Base-by-base conservation (phyloP, 495 filamentous ascomycete species). In the Aspergillus campestris region DNA sequence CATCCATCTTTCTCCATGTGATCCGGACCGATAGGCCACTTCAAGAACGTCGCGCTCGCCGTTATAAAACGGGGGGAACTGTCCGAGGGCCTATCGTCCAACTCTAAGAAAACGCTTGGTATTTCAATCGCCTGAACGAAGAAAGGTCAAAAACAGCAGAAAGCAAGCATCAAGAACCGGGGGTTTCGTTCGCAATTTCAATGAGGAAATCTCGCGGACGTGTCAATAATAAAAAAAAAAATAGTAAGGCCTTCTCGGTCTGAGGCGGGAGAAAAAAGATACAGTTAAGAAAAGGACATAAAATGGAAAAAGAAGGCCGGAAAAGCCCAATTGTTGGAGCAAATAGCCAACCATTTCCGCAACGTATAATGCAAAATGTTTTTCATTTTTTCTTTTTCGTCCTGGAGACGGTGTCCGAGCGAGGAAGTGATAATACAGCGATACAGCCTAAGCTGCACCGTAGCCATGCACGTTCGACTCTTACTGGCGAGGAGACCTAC, bases 401-500 rank as follows among this genome's bases (percentile, higher is more conserved):
- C 52, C 52, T 40, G 30, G 6, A 32, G 27, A 27, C 34, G 39
- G 10, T 24, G 36, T 31, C 36, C 43, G 32, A 48, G 59, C 51
- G 38, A 42, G 51, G 58, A 57, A 55, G 45, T 71, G 64, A 48
- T 69, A 53, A 52, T 72, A 72, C 69, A 72, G 58, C 56, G 57
- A 58, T 61, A 58, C 58, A 64, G 52, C 48, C 55, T 46, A 52
- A 44, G 47, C 57, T 56, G 49, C 47, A 46, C 40, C 41, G 36
- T 50, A 51, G 41, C 52, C 46, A 37, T 45, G 49, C 48, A 34
- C 48, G 37, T 35, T 41, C n/a, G 28, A 46, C 51, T 35, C 58
- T 69, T 49, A 67, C 62, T 67, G 73, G 54, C 67, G 72, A 50
- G 63, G 77, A 60, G 69, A 77, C 61, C 73, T 78, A 53, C 48